Base-by-base conservation (phyloP, 257 asterid genomes). In the Capsicum pubescens region DNA sequence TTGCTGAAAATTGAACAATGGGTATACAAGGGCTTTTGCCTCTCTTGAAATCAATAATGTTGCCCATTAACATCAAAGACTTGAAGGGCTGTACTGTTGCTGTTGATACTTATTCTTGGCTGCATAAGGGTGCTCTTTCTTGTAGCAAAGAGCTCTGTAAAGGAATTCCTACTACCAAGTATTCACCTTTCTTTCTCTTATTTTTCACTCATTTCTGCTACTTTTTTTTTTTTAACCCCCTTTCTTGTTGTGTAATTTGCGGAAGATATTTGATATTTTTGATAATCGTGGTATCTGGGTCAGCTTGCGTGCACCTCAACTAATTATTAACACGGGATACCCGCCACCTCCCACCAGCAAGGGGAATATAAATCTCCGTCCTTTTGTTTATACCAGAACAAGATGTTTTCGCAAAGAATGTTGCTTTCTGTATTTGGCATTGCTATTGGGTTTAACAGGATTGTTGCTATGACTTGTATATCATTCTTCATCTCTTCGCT, bases 101-200 rank as follows among this genome's bases (percentile, higher is more conserved):
- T 78, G 87, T 94, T 81, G 99, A 96, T 58, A 93, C 99, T 1
- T 96, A 96, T 89, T 96, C 99, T 83, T 96, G 99, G 98, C 95
- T 96, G 56, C 99, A 96, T 88, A 96, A 93, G 88, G 99, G 99
- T n/a, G 99, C 98, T 10, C 92, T 96, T 86, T 91, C 97, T 78
- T 94, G 98, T 87, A 93, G 99, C 90, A 91, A 92, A 82, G 95
- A 96, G n/a, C 98, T 96, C 85, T 96, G 99, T 90, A 96, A 94
- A 90, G 97, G 97, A 88, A 90, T 85, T 5, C 93, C 97, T 86
- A 93, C 98, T 5, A 86, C 95, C 91, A 96, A 90, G 99, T 96
- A 92, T 32, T 17, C n/a, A 48, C 21, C 32, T 21, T 64, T 19
- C 36, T 59, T 70, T 50, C 85, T 66, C 54, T n/a, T 39, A 10